These are phyloP conservation scores for Oemleria cerasiformis DNA, from an alignment of 306 rosid species.

Conservation along the genomic window DNA sequence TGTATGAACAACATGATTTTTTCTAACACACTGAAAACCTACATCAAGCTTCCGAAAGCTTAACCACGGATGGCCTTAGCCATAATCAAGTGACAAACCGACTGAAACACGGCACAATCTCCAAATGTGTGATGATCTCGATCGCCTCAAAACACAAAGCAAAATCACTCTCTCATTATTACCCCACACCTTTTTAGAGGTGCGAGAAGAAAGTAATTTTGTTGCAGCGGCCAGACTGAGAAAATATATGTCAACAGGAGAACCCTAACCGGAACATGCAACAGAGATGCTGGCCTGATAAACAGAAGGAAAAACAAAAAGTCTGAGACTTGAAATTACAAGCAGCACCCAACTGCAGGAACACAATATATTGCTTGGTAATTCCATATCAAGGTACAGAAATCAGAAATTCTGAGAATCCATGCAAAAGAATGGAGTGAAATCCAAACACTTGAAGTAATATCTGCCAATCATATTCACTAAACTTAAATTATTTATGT, in stretches of 20 bases:
- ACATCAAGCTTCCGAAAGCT: slow-evolving; percentile 42
- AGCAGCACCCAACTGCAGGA: not conserved
- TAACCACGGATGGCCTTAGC: slow-evolving; percentile 55
- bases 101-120: slow-evolving; percentile 91
- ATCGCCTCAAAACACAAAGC: slow-evolving; percentile 55
- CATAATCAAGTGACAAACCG: slow-evolving; percentile 91
- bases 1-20: slow-evolving; percentile 27
- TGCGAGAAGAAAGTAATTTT: slow-evolving; percentile 65
- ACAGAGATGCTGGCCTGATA: slow-evolving; percentile 57
- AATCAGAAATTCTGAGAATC: not conserved
- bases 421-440: not conserved
- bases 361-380: not conserved
- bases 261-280: slow-evolving; percentile 44
- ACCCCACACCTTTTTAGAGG: slow-evolving; percentile 97
- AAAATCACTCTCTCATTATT: slow-evolving; percentile 57
- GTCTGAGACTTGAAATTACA: slow-evolving; percentile 1
- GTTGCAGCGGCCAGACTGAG: slow-evolving; percentile 97
- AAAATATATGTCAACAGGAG: slow-evolving; percentile 48
- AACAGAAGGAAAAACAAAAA: slow-evolving; percentile 13
- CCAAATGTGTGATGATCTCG: slow-evolving; percentile 84
- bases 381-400: not conserved
- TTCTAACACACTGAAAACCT: slow-evolving; percentile 14
- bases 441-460: not conserved
- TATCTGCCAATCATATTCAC: not conserved
- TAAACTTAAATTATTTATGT: not conserved